Evolutionary conservation across 805 yeast genomes (phyloP).

Genomic region (Yarrowia alimentaria): DNA sequence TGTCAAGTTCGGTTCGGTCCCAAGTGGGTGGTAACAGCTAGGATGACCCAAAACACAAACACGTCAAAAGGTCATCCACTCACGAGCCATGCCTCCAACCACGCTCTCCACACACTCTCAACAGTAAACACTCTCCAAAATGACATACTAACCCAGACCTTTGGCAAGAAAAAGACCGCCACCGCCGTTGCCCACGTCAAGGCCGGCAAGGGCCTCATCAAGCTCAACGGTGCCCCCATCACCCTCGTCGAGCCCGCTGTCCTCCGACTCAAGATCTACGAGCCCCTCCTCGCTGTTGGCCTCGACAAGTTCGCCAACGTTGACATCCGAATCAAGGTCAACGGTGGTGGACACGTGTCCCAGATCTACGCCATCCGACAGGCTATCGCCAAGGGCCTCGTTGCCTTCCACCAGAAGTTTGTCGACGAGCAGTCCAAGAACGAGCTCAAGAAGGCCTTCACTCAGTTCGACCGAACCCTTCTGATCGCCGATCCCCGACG

Average conservation of each 20-base stretch:
- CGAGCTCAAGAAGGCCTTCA: slow-evolving; percentile 97
- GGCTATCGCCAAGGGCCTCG: slow-evolving; percentile 98
- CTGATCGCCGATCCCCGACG: slow-evolving; percentile 99
- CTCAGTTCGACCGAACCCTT: slow-evolving; percentile 98
- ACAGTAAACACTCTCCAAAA: too few relatives aligned
- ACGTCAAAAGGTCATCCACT: too few relatives aligned
- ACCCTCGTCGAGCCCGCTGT: slow-evolving; percentile 98
- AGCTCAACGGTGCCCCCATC: slow-evolving; percentile 99
- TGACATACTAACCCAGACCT: slow-evolving; percentile 62
- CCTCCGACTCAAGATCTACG: slow-evolving; percentile 99
- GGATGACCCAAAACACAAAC: too few relatives aligned
- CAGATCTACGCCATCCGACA: slow-evolving; percentile 99
- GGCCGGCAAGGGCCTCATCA: slow-evolving; percentile 99
- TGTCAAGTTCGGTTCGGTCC: too few relatives aligned
- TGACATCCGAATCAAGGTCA: slow-evolving; percentile 98
- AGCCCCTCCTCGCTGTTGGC: slow-evolving; percentile 97
- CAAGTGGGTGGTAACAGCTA: too few relatives aligned
- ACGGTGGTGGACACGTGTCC: slow-evolving; percentile 99
- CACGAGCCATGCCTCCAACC: too few relatives aligned
- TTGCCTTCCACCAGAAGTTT: slow-evolving; percentile 99
- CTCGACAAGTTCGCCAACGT: slow-evolving; percentile 97
- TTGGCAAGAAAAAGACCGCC: slow-evolving; percentile 99
- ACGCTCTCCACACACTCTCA: too few relatives aligned
- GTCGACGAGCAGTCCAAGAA: slow-evolving; percentile 99
- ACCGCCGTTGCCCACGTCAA: slow-evolving; percentile 99